Percentiles rank a stretch among this genome's conserved stretches.
Evolutionary conservation across 2,329 filamentous ascomycete genomes (phyloP).

Genomic region (Colletotrichum phormii): DNA sequence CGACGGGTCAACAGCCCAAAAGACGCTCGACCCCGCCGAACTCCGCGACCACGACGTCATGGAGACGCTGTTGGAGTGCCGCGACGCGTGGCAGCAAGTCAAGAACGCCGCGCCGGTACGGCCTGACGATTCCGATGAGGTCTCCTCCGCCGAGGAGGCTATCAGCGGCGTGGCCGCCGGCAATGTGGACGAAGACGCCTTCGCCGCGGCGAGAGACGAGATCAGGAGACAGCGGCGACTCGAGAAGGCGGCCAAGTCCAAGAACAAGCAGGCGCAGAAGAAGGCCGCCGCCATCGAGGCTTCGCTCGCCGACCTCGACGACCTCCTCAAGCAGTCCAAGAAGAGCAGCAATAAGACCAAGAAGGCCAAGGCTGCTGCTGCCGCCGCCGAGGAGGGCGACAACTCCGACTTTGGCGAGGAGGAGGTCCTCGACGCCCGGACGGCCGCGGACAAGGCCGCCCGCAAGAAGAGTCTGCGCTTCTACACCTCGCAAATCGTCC

Average conservation of each 20-base stretch:
- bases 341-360: constrained; percentile 59
- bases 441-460: constrained; percentile 86
- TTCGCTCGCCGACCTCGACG: constrained; percentile 76
- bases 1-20: constrained; percentile 62
- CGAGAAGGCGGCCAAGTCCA: constrained; percentile 52
- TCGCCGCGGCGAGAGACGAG: constrained; percentile 44
- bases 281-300: constrained; percentile 75
- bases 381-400: constrained; percentile 61
- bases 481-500: constrained; percentile 97
- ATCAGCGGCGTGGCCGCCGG: constrained; percentile 33
- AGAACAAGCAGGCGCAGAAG: constrained; percentile 64
- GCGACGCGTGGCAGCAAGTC: constrained; percentile 82
- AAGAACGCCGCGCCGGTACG: constrained; percentile 70
- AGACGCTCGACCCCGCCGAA: constrained; percentile 79
- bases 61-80: constrained; percentile 82
- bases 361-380: constrained; percentile 49
- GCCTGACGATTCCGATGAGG: constrained; percentile 44
- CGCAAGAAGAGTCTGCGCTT: constrained; percentile 95
- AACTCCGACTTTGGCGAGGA: constrained; percentile 96
- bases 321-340: constrained; percentile 62
- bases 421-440: constrained; percentile 78
- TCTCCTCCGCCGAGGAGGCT: constrained; percentile 50
- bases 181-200: constrained; percentile 42
- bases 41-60: constrained; percentile 92
- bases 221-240: constrained; percentile 53